These are phyloP conservation scores for Porcisia deanei DNA, from an alignment of 208 protist species.

Conservation along the genomic window DNA sequence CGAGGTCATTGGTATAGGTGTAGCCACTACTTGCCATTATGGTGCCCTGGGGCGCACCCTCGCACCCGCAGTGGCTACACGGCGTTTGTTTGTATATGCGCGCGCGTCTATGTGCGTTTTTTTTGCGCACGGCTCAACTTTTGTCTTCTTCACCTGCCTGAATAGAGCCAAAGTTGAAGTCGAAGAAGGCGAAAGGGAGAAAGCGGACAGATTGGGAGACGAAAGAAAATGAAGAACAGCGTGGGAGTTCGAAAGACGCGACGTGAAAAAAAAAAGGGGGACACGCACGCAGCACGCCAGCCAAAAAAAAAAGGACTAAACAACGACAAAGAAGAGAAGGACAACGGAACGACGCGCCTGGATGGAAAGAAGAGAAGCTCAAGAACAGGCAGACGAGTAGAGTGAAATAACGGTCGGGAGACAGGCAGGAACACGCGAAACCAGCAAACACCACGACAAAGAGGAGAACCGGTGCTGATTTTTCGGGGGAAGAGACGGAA, in stretches of 20 bases:
- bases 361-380: not conserved
- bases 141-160: not conserved
- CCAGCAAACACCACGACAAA: not conserved
- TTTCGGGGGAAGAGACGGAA: too few relatives aligned
- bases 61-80: not conserved
- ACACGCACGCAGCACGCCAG: not conserved
- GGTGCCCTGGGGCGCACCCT: not conserved
- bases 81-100: not conserved
- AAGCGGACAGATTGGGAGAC: not conserved
- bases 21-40: constrained; percentile 27
- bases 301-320: not conserved
- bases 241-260: not conserved
- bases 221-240: not conserved
- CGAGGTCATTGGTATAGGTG: constrained; percentile 33
- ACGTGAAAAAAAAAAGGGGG: not conserved
- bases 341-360: not conserved
- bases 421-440: too few relatives aligned
- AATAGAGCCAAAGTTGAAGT: not conserved
- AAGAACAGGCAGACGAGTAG: not conserved
- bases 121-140: not conserved
- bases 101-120: not conserved
- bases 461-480: not conserved
- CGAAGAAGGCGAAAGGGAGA: not conserved
- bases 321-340: not conserved
- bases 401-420: not conserved